Evolutionary conservation across 192 early-diverging fungal species (phyloP), one percentile per base, ranked within the genome.

Genomic region (Podila minutissima): DNA sequence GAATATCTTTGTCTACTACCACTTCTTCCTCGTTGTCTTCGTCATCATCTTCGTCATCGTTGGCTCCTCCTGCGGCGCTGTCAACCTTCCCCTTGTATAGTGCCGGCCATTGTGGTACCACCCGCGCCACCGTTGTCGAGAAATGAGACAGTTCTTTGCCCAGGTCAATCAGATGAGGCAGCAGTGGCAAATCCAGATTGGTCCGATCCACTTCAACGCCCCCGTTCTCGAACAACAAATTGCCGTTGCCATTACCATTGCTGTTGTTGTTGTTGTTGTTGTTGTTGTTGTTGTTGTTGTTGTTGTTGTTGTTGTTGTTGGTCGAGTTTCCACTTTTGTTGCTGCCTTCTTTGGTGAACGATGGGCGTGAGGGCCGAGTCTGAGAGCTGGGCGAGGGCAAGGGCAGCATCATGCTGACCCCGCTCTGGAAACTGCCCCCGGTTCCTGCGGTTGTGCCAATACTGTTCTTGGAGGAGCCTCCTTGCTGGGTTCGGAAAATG

Each of bases 91-190:
- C 61, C 12, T 59, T 48, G 10, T 15, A 24, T 60, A 57, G 61
- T 7, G 48, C 32, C 7, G 50, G 33, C 29, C 46, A 71, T 5
- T 22, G 60, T 9, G 53, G 62, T 4, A 73, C 53, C 13, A 73
- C 77, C 2, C 77, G 65, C 10, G 66, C 71, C 13, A 73, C 70
- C 0, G 71, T 73, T 13, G 66, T 73, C 10, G 77, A 69, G 67
- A 81, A 81, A 50, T 64, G 61, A 6, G 77, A 71, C 32, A 81
- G 49, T 28, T 81, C 77, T 24, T 71, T 81, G 5, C 71, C 77
- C 6, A 81, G 19, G 33, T 81, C 77, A 46, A 81, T 81, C 67
- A 81, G 10, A 46, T 81, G 77, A 0, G 77, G 77, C 29, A 81
- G 38, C 24, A 64, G 41, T 22, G 71, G 77, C 66, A 81, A 53